phyloP scores from a whole-genome alignment of 257 asterid genomes.

The Przewalskia tangutica region DNA sequence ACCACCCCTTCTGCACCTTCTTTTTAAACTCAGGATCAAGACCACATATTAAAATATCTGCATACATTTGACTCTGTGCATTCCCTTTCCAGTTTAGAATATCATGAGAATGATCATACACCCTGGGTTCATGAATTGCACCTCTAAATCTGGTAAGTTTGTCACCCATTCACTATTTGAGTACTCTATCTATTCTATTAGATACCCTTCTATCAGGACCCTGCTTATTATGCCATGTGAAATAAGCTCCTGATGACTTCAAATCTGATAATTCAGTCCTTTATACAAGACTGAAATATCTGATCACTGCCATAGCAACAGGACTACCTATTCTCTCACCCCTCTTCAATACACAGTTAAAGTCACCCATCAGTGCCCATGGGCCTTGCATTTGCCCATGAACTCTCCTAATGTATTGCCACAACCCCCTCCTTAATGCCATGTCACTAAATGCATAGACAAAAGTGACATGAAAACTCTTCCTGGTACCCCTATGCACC shows the following conservation, averaged over 20 bases:
- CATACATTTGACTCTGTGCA: too few relatives aligned
- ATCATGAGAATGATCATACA: too few relatives aligned
- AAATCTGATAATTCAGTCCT: neutral
- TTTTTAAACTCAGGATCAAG: too few relatives aligned
- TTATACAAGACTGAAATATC: too few relatives aligned
- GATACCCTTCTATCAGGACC: neutral
- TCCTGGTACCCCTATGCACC: neutral
- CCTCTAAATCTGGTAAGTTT: neutral
- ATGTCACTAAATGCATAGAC: neutral
- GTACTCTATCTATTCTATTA: neutral
- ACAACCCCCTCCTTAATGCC: neutral
- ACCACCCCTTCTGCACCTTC: too few relatives aligned
- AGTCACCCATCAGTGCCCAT: neutral
- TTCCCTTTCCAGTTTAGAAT: too few relatives aligned
- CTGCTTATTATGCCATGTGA: neutral
- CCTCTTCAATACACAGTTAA: too few relatives aligned
- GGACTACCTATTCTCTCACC: neutral
- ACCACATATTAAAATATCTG: too few relatives aligned
- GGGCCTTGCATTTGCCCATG: neutral
- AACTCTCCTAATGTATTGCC: neutral
- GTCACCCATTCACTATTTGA: neutral
- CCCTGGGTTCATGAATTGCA: too few relatives aligned
- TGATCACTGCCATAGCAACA: neutral
- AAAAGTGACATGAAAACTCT: neutral
- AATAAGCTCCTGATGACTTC: too few relatives aligned